Conservation (phyloP, 169 alveolate species). For the Amoebophrya sp. region DNA sequence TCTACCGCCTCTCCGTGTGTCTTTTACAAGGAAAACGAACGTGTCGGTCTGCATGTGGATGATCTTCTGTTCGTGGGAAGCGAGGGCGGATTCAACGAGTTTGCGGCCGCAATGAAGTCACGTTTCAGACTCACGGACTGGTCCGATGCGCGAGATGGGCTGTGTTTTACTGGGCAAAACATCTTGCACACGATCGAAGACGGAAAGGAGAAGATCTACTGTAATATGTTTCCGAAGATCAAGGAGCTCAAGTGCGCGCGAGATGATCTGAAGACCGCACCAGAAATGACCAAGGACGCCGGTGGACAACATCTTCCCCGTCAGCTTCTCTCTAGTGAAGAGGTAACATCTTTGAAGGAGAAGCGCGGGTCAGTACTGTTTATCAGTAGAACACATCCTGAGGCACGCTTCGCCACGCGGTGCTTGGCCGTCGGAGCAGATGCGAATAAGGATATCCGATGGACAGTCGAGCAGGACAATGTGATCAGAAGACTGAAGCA, state of each 20-base stretch:
- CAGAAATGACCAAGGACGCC: too few species aligned
- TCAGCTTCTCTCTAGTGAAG: neutral
- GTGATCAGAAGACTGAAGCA: neutral
- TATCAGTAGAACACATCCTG: neutral
- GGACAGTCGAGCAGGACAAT: neutral
- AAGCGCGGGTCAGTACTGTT: neutral
- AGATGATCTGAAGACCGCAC: neutral
- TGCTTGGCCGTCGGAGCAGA: neutral
- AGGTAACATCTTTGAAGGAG: neutral
- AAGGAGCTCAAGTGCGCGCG: neutral
- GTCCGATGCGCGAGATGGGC: neutral
- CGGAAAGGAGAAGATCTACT: neutral
- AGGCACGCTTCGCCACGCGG: neutral
- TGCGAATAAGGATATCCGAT: neutral
- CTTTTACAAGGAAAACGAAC: neutral
- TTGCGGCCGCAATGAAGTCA: neutral
- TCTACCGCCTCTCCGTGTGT: neutral
- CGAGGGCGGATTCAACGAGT: neutral
- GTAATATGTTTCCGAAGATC: neutral
- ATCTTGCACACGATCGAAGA: neutral
- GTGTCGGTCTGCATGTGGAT: neutral
- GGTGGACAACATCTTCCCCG: too few species aligned
- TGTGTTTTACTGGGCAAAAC: neutral
- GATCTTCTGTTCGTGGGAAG: neutral
- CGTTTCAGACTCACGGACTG: neutral